Base-by-base conservation (phyloP, 495 filamentous ascomycete species). In the Lindgomyces ingoldianus region DNA sequence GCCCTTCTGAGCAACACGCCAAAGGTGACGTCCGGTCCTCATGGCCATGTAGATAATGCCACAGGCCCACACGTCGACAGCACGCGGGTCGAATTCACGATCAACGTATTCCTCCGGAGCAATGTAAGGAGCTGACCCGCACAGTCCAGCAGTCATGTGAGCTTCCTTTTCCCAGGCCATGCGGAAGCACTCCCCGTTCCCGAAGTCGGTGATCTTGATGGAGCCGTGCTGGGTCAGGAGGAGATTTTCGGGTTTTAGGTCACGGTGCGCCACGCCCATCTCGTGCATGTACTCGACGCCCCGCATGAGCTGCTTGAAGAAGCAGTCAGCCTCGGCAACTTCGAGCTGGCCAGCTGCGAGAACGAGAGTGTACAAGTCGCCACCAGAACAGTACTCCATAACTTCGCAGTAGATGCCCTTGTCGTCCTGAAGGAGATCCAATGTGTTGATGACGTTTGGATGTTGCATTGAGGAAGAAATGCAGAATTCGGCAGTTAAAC, bases 41-140 rank as follows among this genome's bases (percentile, higher is more conserved):
- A 98, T 99, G 6, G 94, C 94, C 95, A 99, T 98, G 79, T 99
- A 99, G 57, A 99, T 98, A 30, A 99, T 94, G 69, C 94, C 94
- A 52, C 90, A 93, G 18, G 94, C 95, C 94, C 94, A 99, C 47
- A 98, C 87, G 73, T 99, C 94, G 47, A 99, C 95, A 1, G 94
- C 93, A 51, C 94, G 83, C 14, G 94, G 95, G 74, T 99, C 94
- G 60, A 99, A 99, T 74, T 99, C 94, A 68, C 85, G 88, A 69
- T 96, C 92, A 14, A 84, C 83, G 71, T 99, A 99, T 74, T 99
- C 95, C 72, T 99, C 94, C 0, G 94, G 94, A 10, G 95, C 91
- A 66, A 99, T 99, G 72, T 99, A 99, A 3, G 94, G 94, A 24
- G 93, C 94, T 0, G 91, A 96, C 22, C 94, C 94, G 76, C 94